phyloP scores from a whole-genome alignment of 371 early-diverging fungal species.

The Umbelopsis sp. region DNA sequence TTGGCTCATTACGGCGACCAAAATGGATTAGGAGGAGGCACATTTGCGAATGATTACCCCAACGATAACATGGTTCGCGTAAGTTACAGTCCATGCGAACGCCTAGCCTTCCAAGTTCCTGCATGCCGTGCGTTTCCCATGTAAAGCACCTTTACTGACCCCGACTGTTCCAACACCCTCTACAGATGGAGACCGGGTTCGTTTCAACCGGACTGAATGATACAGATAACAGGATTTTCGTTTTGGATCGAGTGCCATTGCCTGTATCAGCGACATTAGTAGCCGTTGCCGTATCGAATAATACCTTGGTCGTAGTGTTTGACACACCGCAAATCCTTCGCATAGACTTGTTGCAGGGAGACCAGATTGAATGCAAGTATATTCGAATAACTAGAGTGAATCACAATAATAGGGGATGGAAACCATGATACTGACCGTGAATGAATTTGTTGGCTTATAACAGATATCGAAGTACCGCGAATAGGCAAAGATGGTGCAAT shows the following conservation, averaged over 20 bases:
- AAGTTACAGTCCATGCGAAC: background rate
- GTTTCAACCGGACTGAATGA: constrained; percentile 53
- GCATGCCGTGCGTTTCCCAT: too few species aligned
- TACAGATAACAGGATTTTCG: constrained; percentile 66
- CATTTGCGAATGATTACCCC: constrained; percentile 33
- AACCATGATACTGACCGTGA: too few species aligned
- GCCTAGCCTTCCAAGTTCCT: too few species aligned
- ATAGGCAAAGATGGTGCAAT: constrained; percentile 67
- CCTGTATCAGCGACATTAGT: constrained; percentile 71
- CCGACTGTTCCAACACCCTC: background rate
- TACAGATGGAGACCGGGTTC: constrained; percentile 59
- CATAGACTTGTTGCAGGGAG: constrained; percentile 77
- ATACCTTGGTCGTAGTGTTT: constrained; percentile 75
- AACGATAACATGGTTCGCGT: constrained; percentile 28
- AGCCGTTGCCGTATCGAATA: constrained; percentile 78
- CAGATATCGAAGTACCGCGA: constrained; percentile 79
- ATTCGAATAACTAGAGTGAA: background rate
- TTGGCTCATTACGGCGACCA: constrained; percentile 19
- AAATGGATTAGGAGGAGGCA: constrained; percentile 21
- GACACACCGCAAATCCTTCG: constrained; percentile 67
- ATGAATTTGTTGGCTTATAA: too few species aligned
- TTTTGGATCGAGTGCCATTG: constrained; percentile 82
- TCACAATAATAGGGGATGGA: too few species aligned
- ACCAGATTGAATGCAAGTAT: constrained; percentile 66
- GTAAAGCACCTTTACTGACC: constrained; percentile 11